phyloP scores from a whole-genome alignment of 345 rosid genomes.

The Salix koriyanagi region DNA sequence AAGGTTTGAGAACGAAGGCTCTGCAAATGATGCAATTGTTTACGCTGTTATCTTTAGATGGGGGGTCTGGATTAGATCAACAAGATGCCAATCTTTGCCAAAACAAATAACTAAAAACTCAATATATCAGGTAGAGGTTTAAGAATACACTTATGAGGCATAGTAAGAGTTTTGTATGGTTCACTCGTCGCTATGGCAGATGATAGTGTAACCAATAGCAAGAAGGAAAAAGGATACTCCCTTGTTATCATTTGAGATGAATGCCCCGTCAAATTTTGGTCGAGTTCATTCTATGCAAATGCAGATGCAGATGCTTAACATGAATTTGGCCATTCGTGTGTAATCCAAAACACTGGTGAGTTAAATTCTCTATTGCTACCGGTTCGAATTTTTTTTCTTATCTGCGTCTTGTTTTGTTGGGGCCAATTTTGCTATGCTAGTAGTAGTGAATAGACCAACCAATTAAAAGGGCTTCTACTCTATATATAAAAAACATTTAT shows the following conservation, averaged over 20 bases:
- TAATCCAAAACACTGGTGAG: not conserved
- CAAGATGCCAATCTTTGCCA: not conserved
- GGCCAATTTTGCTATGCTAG: not conserved
- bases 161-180: slow-evolving; percentile 1
- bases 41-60: not conserved
- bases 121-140: not conserved
- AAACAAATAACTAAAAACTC: not conserved
- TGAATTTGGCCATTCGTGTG: not conserved
- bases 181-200: not conserved
- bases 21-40: not conserved
- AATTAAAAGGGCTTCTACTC: no score
- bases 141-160: not conserved
- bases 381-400: not conserved
- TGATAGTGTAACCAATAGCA: not conserved
- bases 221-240: not conserved
- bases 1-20: slow-evolving; percentile 6
- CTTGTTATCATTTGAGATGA: not conserved
- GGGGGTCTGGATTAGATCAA: not conserved
- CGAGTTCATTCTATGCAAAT: not conserved
- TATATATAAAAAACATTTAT: no score
- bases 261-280: slow-evolving; percentile 3
- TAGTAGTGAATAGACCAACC: no score
- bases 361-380: not conserved
- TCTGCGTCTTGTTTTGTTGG: not conserved
- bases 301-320: not conserved